These are phyloP conservation scores for Corymbia calophylla DNA, from an alignment of 441 rosid genomes.

Conservation along the genomic window DNA sequence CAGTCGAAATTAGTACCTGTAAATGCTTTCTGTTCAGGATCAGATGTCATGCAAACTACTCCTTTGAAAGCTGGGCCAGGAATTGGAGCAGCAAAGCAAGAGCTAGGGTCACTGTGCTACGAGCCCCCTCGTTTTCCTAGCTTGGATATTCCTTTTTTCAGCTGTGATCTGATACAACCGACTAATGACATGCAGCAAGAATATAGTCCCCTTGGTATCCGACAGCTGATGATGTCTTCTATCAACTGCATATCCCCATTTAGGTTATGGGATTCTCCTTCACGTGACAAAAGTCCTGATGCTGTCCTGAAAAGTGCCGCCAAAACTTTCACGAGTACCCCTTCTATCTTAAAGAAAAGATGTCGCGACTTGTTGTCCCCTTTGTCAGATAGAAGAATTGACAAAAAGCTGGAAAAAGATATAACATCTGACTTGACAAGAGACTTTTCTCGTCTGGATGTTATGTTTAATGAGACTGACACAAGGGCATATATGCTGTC, in stretches of 20 bases:
- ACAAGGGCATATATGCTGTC: conserved; percentile 21
- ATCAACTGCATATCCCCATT: conserved; percentile 82
- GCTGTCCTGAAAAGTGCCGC: conserved; percentile 71
- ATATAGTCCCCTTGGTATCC: conserved; percentile 97
- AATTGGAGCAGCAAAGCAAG: conserved; percentile 30
- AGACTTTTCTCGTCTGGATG: conserved; percentile 81
- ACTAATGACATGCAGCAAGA: conserved; percentile 80
- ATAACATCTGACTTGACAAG: conserved; percentile 53
- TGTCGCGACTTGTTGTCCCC: conserved; percentile 84
- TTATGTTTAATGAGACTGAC: conserved; percentile 47
- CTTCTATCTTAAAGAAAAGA: conserved; percentile 89
- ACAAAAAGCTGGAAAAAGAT: conserved; percentile 64
- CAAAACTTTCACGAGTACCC: conserved; percentile 64
- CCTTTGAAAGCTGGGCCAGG: conserved; percentile 26
- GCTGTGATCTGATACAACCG: conserved; percentile 92
- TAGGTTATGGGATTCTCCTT: conserved; percentile 94
- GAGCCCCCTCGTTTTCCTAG: conserved; percentile 99
- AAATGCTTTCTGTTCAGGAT: conserved; percentile 42
- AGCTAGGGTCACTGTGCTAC: conserved; percentile 73
- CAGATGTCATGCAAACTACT: conserved; percentile 28
- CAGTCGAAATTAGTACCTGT: conserved; percentile 56
- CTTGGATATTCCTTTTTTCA: conserved; percentile 87
- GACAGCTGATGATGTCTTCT: conserved; percentile 88
- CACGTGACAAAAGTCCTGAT: conserved; percentile 66
- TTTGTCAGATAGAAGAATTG: conserved; percentile 73